Conservation (phyloP, 192 early-diverging fungal genomes). For the Entomortierella chlamydospora region DNA sequence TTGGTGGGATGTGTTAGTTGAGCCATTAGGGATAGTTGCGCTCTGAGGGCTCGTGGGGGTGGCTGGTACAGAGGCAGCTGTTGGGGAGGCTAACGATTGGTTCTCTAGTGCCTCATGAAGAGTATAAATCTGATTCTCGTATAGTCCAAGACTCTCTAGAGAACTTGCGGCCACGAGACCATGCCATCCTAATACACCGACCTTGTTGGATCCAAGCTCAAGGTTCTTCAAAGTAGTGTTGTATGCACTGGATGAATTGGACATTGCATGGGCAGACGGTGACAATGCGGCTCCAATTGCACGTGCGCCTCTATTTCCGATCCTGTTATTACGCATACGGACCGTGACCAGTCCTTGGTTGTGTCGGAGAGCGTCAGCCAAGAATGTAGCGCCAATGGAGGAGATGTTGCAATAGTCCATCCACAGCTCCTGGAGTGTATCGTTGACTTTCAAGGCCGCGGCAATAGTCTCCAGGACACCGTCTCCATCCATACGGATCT, state of each 20-base stretch:
- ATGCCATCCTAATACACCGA: constrained; percentile 53
- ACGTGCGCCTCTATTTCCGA: constrained; percentile 56
- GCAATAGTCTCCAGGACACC: constrained; percentile 41
- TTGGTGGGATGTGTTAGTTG: not conserved
- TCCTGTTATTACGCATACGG: constrained; percentile 56
- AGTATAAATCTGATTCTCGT: constrained; percentile 54
- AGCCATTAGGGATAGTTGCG: constrained; percentile 7
- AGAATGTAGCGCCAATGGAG: constrained; percentile 27
- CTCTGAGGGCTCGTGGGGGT: constrained; percentile 1
- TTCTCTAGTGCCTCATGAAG: constrained; percentile 37
- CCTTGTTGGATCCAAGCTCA: constrained; percentile 59
- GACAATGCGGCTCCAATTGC: constrained; percentile 29
- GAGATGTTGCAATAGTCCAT: constrained; percentile 60
- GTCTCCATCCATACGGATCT: constrained; percentile 54
- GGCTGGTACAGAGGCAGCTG: not conserved
- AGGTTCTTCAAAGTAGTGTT: constrained; percentile 38
- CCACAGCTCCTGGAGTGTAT: constrained; percentile 49
- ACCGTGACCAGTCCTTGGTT: constrained; percentile 38
- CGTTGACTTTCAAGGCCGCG: constrained; percentile 29
- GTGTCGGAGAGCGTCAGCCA: constrained; percentile 39
- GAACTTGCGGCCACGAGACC: constrained; percentile 50
- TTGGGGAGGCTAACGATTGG: constrained; percentile 6
- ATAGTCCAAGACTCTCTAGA: constrained; percentile 57
- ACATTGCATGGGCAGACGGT: not conserved
- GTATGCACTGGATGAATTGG: not conserved